phyloP scores from a whole-genome alignment of 352 stramenopile genomes.

The Elongisporangium senticosum region DNA sequence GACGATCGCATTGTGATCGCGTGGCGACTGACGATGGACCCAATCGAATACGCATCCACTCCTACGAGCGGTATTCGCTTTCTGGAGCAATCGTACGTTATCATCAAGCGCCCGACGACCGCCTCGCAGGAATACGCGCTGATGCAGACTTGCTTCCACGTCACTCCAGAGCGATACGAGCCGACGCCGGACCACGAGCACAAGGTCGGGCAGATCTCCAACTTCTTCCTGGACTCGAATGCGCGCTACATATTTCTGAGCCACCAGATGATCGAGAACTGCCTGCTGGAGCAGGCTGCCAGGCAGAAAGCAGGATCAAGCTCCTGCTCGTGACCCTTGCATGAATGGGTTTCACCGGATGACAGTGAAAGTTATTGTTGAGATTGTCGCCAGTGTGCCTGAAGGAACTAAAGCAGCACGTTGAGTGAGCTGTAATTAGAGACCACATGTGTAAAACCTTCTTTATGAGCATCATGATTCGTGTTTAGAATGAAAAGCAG shows the following conservation, averaged over 20 bases:
- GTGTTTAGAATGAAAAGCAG: no score
- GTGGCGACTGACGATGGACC: conserved; percentile 47
- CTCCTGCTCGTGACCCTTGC: no score
- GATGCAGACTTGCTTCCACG: conserved; percentile 49
- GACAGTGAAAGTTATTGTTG: no score
- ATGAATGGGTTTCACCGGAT: no score
- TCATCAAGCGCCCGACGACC: conserved; percentile 32
- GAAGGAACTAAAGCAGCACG: no score
- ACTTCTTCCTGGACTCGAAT: background rate
- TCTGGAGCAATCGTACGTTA: conserved; percentile 47
- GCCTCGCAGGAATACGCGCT: conserved; percentile 27
- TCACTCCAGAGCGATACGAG: conserved; percentile 30
- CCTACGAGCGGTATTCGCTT: conserved; percentile 36
- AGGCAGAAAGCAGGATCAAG: conserved; percentile 2
- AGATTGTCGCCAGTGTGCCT: no score
- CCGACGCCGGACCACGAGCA: background rate
- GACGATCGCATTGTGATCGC: conserved; percentile 41
- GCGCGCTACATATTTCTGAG: background rate
- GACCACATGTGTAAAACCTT: no score
- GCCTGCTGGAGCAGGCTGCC: conserved; percentile 10
- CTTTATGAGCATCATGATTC: no score
- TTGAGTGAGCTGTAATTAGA: no score
- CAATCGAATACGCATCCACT: conserved; percentile 37
- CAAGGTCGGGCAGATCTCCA: background rate
- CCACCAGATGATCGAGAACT: conserved; percentile 1